These are phyloP conservation scores for Zymoseptoria pseudotritici DNA, from an alignment of 2,329 filamentous ascomycete genomes.

Conservation along the genomic window DNA sequence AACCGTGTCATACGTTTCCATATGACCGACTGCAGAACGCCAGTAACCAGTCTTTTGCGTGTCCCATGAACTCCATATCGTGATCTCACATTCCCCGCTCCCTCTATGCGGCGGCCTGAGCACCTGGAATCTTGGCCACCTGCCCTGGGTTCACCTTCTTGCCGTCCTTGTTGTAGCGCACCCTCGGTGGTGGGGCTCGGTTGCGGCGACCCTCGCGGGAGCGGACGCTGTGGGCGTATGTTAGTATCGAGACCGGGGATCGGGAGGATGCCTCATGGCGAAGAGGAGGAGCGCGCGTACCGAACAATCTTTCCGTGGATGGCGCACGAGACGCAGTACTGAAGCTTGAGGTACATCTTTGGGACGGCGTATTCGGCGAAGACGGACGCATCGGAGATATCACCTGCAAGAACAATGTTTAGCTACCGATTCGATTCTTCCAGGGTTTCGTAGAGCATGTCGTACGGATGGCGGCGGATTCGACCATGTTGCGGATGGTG, in stretches of 20 bases:
- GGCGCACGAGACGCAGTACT: constrained; percentile 99
- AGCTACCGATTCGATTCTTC: constrained; percentile 6
- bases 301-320: constrained; percentile 99
- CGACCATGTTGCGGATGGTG: constrained; percentile 99
- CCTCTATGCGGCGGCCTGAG: constrained; percentile 10
- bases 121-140: constrained; percentile 56
- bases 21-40: constrained; percentile 2
- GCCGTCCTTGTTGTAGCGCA: constrained; percentile 99
- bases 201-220: constrained; percentile 96
- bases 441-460: constrained; percentile 30
- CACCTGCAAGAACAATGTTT: constrained; percentile 55
- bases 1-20: neutral
- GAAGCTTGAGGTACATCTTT: constrained; percentile 99
- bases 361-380: constrained; percentile 98
- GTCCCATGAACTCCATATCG: constrained; percentile 5
- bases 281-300: constrained; percentile 55
- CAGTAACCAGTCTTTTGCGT: neutral
- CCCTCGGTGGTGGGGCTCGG: constrained; percentile 93
- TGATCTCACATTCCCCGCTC: neutral
- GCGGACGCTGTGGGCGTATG: constrained; percentile 67
- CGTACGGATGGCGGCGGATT: constrained; percentile 99
- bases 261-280: neutral
- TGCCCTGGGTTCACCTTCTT: constrained; percentile 97
- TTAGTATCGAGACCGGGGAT: constrained; percentile 3
- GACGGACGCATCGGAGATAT: constrained; percentile 99